Evolutionary conservation across 169 alveolate species (phyloP).

Genomic region (Theileria parva): DNA sequence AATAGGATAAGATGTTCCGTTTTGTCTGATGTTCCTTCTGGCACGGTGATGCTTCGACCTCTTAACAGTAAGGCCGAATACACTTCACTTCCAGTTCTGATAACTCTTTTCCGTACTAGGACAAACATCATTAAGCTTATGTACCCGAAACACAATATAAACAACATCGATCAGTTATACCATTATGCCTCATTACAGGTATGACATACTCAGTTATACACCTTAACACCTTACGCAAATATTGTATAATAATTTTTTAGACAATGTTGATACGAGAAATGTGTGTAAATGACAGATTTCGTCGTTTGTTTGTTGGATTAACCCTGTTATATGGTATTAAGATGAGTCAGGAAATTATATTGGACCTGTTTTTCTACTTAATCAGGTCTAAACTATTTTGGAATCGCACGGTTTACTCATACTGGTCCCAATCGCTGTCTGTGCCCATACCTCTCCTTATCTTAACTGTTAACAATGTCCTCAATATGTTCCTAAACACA

Average conservation of each 20-base stretch:
- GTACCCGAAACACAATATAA: constrained; percentile 28
- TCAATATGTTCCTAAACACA: constrained; percentile 1
- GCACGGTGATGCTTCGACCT: constrained; percentile 58
- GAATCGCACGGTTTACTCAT: constrained; percentile 49
- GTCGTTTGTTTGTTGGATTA: background rate
- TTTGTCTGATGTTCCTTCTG: constrained; percentile 51
- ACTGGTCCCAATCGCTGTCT: constrained; percentile 59
- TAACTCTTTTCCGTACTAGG: constrained; percentile 25
- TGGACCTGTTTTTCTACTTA: constrained; percentile 31
- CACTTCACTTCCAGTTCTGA: constrained; percentile 44
- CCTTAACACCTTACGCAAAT: background rate
- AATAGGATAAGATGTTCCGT: constrained; percentile 38
- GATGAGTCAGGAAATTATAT: constrained; percentile 21
- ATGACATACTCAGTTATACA: constrained; percentile 8
- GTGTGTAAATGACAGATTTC: constrained; percentile 11
- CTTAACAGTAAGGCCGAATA: constrained; percentile 19
- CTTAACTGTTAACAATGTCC: constrained; percentile 32
- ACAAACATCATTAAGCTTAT: constrained; percentile 26
- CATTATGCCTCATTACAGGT: constrained; percentile 58
- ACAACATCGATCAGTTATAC: constrained; percentile 41
- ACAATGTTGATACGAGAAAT: constrained; percentile 29
- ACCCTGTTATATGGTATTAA: constrained; percentile 10
- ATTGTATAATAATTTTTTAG: constrained; percentile 7
- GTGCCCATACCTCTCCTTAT: constrained; percentile 50
- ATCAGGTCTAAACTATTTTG: constrained; percentile 39